Conservation (phyloP, 1,284 basidiomycete genomes). For the Melampsora americana region DNA sequence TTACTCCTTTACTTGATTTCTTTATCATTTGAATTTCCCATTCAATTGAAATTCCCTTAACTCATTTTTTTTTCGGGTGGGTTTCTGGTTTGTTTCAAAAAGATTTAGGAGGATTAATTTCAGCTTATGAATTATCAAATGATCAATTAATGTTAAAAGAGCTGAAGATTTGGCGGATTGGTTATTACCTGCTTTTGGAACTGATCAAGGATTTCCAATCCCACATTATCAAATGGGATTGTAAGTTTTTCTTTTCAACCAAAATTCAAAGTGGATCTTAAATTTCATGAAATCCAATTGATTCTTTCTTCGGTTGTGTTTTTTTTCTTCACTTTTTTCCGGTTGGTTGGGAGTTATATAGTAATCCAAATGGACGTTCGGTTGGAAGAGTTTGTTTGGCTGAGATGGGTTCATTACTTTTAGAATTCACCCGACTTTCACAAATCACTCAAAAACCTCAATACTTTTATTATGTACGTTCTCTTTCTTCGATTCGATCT, state of each 20-base stretch:
- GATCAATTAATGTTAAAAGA: slow-evolving; percentile 57
- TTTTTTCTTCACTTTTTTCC: too few relatives aligned
- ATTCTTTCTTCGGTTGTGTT: not conserved
- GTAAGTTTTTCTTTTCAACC: slow-evolving; percentile 32
- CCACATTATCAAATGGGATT: slow-evolving; percentile 55
- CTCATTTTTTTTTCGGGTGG: not conserved
- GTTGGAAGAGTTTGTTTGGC: slow-evolving; percentile 49
- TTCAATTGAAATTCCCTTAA: not conserved
- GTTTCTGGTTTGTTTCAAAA: not conserved
- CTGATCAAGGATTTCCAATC: slow-evolving; percentile 57
- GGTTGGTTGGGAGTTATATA: not conserved
- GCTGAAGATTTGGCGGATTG: slow-evolving; percentile 70
- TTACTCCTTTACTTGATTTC: not conserved
- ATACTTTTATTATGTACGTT: slow-evolving; percentile 57
- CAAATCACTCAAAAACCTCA: slow-evolving; percentile 59
- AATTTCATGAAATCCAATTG: not conserved
- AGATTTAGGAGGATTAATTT: slow-evolving; percentile 35
- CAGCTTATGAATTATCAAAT: slow-evolving; percentile 35
- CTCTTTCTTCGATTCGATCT: not conserved
- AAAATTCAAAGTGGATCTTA: not conserved
- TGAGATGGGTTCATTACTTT: slow-evolving; percentile 59
- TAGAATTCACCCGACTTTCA: slow-evolving; percentile 60
- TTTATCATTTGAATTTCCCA: too few relatives aligned
- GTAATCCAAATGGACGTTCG: not conserved
- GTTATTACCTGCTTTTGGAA: slow-evolving; percentile 60